A percentile compares a stretch with the other conserved stretches of the same genome.
These are phyloP conservation scores for Bombardia bombarda DNA, from an alignment of 495 filamentous ascomycete genomes.

Conservation along the genomic window DNA sequence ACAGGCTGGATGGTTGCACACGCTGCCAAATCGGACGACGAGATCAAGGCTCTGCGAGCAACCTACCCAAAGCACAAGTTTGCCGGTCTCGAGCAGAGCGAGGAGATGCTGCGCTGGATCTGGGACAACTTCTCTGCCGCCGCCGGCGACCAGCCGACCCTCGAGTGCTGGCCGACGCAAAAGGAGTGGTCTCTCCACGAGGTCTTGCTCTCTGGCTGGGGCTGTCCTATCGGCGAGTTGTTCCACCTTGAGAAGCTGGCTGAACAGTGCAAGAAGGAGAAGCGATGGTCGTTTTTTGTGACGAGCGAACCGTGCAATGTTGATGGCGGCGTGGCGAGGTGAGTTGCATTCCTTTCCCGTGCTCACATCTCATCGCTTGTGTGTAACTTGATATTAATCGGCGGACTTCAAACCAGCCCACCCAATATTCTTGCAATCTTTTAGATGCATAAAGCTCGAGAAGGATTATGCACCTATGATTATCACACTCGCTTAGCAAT, in stretches of 20 bases:
- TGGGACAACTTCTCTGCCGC: constrained; percentile 43
- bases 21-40: constrained; percentile 16
- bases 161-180: constrained; percentile 35
- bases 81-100: constrained; percentile 43
- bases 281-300: constrained; percentile 40
- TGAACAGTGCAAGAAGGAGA: constrained; percentile 19
- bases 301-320: constrained; percentile 41
- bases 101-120: constrained; percentile 31
- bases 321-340: constrained; percentile 37
- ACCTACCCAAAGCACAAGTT: constrained; percentile 29
- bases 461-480: too few relatives aligned
- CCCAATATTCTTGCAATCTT: too few relatives aligned
- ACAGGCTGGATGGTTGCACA: constrained; percentile 37
- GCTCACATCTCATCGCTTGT: too few relatives aligned
- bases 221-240: constrained; percentile 41
- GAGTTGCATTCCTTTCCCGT: background rate
- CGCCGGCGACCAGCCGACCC: constrained; percentile 44
- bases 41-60: constrained; percentile 26
- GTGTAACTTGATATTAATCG: too few relatives aligned
- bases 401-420: too few relatives aligned
- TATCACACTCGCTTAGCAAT: too few relatives aligned
- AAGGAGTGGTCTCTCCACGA: constrained; percentile 29
- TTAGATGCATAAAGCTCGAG: too few relatives aligned
- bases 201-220: constrained; percentile 40
- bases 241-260: constrained; percentile 40